A percentile compares a stretch with the other conserved stretches of the same genome.
These are phyloP conservation scores for Marchantia polymorpha DNA, from an alignment of 225 moss, liverwort and hornwort species.

Conservation along the genomic window DNA sequence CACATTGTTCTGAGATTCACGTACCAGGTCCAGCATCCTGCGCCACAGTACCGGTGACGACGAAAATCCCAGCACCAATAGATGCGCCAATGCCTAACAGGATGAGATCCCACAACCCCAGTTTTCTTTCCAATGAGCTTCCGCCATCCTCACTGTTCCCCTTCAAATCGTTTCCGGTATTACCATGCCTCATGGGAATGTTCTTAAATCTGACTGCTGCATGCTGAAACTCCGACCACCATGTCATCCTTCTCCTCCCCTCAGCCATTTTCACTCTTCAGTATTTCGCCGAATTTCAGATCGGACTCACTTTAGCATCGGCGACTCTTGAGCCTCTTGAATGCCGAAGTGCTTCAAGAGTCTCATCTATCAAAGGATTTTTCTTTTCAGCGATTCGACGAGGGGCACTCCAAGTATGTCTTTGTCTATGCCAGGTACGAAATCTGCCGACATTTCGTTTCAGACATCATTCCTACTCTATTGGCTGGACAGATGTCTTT, in stretches of 20 bases:
- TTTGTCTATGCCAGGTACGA: no score
- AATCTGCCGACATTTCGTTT: no score
- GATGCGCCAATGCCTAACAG: slow-evolving; percentile 89
- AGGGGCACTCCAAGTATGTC: no score
- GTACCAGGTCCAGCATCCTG: slow-evolving; percentile 94
- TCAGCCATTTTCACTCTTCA: slow-evolving; percentile 6
- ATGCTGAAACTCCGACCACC: slow-evolving; percentile 54
- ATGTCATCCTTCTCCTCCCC: slow-evolving; percentile 19
- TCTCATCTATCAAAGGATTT: no score
- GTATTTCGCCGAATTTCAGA: no score
- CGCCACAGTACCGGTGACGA: slow-evolving; percentile 90
- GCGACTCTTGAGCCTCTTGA: no score
- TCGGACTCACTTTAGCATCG: no score
- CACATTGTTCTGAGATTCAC: no score
- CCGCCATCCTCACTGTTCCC: slow-evolving; percentile 9
- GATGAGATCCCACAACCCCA: slow-evolving; percentile 76
- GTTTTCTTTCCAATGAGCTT: slow-evolving; percentile 37
- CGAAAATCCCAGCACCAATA: slow-evolving; percentile 95
- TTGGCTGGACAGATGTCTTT: no score
- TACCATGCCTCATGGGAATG: slow-evolving; percentile 27
- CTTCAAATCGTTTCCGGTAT: slow-evolving; percentile 30
- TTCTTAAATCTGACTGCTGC: slow-evolving; percentile 60
- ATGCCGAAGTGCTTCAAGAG: no score
- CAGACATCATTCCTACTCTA: no score
- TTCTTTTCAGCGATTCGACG: no score